Evolutionary conservation across 2,329 filamentous ascomycete species (phyloP), one percentile per base, ranked within the genome.

Genomic region (Neoscytalidium dimidiatum): DNA sequence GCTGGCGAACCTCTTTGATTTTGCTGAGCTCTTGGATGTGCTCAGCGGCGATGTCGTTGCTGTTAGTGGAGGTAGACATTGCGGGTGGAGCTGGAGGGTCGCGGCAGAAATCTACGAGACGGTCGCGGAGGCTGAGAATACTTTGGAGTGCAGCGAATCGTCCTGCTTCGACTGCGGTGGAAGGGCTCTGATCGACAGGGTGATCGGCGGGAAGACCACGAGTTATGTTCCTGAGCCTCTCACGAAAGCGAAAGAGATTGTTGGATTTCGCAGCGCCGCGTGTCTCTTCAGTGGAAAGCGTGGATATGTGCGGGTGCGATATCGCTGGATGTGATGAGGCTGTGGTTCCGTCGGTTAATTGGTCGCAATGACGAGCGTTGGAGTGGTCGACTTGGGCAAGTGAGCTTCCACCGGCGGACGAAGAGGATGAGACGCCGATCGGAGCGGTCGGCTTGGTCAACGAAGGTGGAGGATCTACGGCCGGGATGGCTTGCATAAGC

Each of bases 11-110:
- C 23, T 64, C 62, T 58, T 64, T 64, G 41, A 49, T 64, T 19
- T 58, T 58, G 62, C 62, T 64, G 28, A 64, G 52, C 48, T 49
- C 63, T 57, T 62, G 53, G 51, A 56, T 60, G 44, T 62, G 57
- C 46, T 69, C 38, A 17, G 62, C 44, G 19, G 53, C 41, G 29
- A 64, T 14, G n/a, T 62, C 58, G 31, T 29, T 52, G 62, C 33
- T 41, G 33, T 33, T 23, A 44, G 35, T 44, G 8, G 33, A 43
- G n/a, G 51, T 28, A 28, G 44, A 41, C 29, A 49, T 66, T 9
- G 33, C n/a, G 19, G 44, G 9, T 4, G 23, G 11, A n/a, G 31
- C 41, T 21, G 21, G 28, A 46, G n/a, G 28, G 17, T 17, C 28
- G 19, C n/a, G 38, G 14, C 21, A 33, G 11, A 49, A 43, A 9